These are phyloP conservation scores for Sclerotiophoma versabilis DNA, from an alignment of 2,329 filamentous ascomycete species.

Conservation along the genomic window DNA sequence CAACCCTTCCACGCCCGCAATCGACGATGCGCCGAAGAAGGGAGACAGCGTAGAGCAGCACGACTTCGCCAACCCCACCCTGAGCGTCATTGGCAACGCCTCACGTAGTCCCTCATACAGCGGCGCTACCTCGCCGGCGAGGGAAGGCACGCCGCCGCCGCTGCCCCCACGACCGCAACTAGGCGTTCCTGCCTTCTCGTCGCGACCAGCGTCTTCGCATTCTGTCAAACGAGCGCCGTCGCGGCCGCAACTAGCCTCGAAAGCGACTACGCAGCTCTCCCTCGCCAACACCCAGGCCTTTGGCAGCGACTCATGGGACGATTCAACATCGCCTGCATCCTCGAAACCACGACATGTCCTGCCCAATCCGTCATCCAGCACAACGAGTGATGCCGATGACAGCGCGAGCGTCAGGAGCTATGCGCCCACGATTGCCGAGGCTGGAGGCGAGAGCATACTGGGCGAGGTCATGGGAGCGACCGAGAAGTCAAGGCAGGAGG, in stretches of 20 bases:
- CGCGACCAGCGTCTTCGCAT: conserved; percentile 50
- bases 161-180: conserved; percentile 61
- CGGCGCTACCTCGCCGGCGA: conserved; percentile 33
- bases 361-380: conserved; percentile 51
- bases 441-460: conserved; percentile 77
- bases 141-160: conserved; percentile 61
- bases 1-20: conserved; percentile 51
- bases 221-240: conserved; percentile 48
- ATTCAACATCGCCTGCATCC: conserved; percentile 34
- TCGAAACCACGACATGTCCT: conserved; percentile 51
- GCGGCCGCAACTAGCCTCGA: conserved; percentile 59
- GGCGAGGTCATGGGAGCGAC: conserved; percentile 71
- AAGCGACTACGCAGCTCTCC: conserved; percentile 84
- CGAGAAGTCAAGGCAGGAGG: conserved; percentile 67
- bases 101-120: conserved; percentile 37
- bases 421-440: conserved; percentile 68
- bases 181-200: conserved; percentile 40
- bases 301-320: conserved; percentile 58
- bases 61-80: conserved; percentile 45
- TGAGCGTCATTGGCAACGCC: conserved; percentile 39
- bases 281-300: conserved; percentile 79
- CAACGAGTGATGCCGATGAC: conserved; percentile 66
- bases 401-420: conserved; percentile 71
- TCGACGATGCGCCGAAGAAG: conserved; percentile 27
- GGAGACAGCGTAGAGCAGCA: conserved; percentile 34